Base-by-base conservation (phyloP, 352 stramenopile genomes). In the Pilasporangium apinafurcum region DNA sequence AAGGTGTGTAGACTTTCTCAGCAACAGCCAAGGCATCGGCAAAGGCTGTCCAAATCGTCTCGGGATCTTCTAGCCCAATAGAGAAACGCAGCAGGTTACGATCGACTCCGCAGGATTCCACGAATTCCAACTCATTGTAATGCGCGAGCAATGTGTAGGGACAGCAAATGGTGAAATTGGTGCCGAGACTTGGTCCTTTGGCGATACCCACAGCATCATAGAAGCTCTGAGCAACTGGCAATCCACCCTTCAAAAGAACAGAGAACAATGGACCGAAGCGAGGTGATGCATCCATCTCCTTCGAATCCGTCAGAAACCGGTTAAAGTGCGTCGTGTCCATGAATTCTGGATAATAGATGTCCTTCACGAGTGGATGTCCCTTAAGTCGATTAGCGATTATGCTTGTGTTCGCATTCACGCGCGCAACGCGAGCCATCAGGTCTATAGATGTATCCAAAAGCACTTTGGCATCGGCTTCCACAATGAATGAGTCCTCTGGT, bases 131-230 rank as follows among this genome's bases (percentile, higher is more conserved):
- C 59, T 98, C 92, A 26, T 85, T 48, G 53, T 95, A 98, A 52
- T 98, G 92, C 1, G 92, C 92, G 1, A 98, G 59, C 25, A 97
- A 44, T 14, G 89, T 92, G 65, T 97, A 98, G 9, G 92, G 89
- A 62, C 85, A 97, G 14, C 69, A 67, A 13, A 98, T 64, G 16
- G 91, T 96, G 52, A 98, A 98, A 62, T 97, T 97, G 1, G 91
- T 97, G 28, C 92, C 92, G 17, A 98, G 77, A 27, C 82, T 93
- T 24, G 84, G 83, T 0, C 85, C 81, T 41, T 96, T 96, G 21
- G 83, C 84, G 27, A 93, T 59, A 29, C 71, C 67, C 24, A 97
- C 45, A 2, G 66, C 41, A 53, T 98, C 83, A 58, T 96, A 98
- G 44, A 98, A 97, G 6, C 66, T 69, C 51, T 76, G 67, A 8